Evolutionary conservation across 257 asterid species (phyloP).

Genomic region (Verbena officinalis): DNA sequence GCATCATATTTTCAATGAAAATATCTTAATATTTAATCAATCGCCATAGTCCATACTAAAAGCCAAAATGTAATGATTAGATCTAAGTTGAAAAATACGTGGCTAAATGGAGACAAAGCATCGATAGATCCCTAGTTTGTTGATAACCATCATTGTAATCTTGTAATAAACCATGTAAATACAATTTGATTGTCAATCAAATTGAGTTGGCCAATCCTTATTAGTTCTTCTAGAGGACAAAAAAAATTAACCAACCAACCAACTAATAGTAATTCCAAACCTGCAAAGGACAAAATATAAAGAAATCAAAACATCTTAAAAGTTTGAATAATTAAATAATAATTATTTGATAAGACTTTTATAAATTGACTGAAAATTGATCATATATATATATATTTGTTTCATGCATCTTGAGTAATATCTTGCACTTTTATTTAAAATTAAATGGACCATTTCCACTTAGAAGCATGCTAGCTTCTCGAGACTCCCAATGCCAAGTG

Average conservation of each 20-base stretch:
- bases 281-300: constrained; percentile 21
- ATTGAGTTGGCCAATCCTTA: not conserved
- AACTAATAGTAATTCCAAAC: constrained; percentile 10
- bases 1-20: no score
- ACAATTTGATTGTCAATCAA: not conserved
- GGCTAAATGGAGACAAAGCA: no score
- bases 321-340: not conserved
- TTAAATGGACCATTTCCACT: constrained; percentile 23
- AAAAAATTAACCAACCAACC: constrained; percentile 24
- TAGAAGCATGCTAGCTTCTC: not conserved
- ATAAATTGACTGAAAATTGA: not conserved
- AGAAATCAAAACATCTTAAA: not conserved
- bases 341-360: constrained; percentile 18
- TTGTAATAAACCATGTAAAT: not conserved
- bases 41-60: no score
- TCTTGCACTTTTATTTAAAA: constrained; percentile 31
- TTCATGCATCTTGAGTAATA: constrained; percentile 10
- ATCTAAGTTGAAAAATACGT: no score
- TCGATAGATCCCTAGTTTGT: no score
- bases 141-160: not conserved
- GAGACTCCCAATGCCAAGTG: not conserved
- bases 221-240: not conserved
- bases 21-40: no score
- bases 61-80: no score
- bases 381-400: no score